Evolutionary conservation across 805 yeast genomes (phyloP), one percentile per base, ranked within the genome.

Genomic region (Candida multigemmis): DNA sequence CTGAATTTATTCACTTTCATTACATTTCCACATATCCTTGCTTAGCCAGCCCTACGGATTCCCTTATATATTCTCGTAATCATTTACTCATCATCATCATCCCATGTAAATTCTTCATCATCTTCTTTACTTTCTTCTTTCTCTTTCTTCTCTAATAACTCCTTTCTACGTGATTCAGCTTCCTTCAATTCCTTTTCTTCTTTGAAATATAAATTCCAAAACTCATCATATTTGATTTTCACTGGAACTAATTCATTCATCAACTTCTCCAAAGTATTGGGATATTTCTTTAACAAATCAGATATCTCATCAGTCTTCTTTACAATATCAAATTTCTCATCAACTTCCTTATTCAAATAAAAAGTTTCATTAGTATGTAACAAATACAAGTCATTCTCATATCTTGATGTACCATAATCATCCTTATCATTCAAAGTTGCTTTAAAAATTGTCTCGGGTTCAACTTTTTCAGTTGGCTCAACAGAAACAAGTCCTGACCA

Each of bases 141-240:
- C 4, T 56, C 60, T 4, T 49, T 57, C 23, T 52, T 56, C 18
- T 66, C 57, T 23, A 83, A 57, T 30, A 82, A 58, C 37, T 68
- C 66, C 51, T 77, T 77, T 44, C 94, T 66, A 46, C 74, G 65
- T 41, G 59, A 57, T 41, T 85, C 94, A 40, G 70, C 76, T 24
- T 66, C 65, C 22, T 69, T 61, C 12, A 84, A 70, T 38, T 64
- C 62, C 8, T 53, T 48, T 31, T 67, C 70, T 42, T 68, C 58
- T 28, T 55, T 60, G 51, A 73, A 79, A 52, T 83, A 86, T 18
- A 76, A 65, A 23, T 60, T 55, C 96, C 96, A 87, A 50, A 87
- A 87, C 24, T 60, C 59, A 14, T 66, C 56, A 40, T 76, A 79
- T 3, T 71, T 42, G 19, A 77, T 51, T 38, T 67, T 48, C 6